Evolutionary conservation across 495 filamentous ascomycete genomes (phyloP).

Genomic region (Penicillium nucicola): DNA sequence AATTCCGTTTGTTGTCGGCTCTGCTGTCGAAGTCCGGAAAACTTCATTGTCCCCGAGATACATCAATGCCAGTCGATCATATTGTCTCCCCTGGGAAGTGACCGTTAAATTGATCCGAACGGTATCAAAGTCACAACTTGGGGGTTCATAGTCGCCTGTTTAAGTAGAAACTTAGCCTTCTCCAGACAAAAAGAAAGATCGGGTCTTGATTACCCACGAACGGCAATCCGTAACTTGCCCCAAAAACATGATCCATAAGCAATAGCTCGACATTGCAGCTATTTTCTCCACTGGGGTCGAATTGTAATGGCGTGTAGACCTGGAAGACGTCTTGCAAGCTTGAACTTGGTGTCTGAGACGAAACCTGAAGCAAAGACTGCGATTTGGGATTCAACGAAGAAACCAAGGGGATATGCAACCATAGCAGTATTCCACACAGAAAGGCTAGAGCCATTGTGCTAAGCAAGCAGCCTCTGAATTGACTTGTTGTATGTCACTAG

Average conservation of each 20-base stretch:
- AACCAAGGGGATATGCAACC: neutral
- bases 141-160: slow-evolving; percentile 66
- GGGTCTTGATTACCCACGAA: slow-evolving; percentile 61
- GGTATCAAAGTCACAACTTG: slow-evolving; percentile 69
- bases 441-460: neutral
- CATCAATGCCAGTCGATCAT: slow-evolving; percentile 75
- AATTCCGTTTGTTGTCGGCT: slow-evolving; percentile 72
- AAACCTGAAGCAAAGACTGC: neutral
- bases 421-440: neutral
- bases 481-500: neutral
- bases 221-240: slow-evolving; percentile 71
- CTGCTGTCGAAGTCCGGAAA: slow-evolving; percentile 82
- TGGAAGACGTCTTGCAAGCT: slow-evolving; percentile 57
- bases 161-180: neutral
- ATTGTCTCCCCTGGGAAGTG: slow-evolving; percentile 70
- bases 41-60: slow-evolving; percentile 80
- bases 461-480: neutral
- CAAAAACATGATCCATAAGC: slow-evolving; percentile 74
- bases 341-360: slow-evolving; percentile 4
- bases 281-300: slow-evolving; percentile 33
- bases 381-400: neutral
- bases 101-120: slow-evolving; percentile 82
- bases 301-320: slow-evolving; percentile 61
- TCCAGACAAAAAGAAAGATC: too few relatives aligned
- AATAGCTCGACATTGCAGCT: slow-evolving; percentile 47